Evolutionary conservation across 441 rosid species (phyloP).

Genomic region (Brassica balearica): DNA sequence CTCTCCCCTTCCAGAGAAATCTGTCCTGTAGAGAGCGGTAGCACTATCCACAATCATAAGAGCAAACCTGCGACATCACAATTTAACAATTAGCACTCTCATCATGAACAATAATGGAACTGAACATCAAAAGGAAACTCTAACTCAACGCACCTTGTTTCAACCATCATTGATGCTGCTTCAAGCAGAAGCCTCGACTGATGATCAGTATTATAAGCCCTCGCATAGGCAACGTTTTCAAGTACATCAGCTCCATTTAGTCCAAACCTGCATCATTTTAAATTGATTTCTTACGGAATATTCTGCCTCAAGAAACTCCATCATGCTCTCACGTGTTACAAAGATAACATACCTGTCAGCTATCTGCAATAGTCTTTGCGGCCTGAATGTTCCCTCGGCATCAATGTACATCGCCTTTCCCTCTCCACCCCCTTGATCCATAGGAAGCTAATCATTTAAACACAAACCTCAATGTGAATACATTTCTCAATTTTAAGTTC

Average conservation of each 20-base stretch:
- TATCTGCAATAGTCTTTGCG: slow-evolving; percentile 91
- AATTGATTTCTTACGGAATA: slow-evolving; percentile 13
- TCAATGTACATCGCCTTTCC: slow-evolving; percentile 98
- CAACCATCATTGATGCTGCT: slow-evolving; percentile 99
- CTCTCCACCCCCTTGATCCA: slow-evolving; percentile 99
- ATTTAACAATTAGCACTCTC: slow-evolving; percentile 25
- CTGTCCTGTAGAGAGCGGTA: slow-evolving; percentile 92
- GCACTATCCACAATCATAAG: slow-evolving; percentile 97
- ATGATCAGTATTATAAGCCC: slow-evolving; percentile 98
- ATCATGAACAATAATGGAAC: background rate
- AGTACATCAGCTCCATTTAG: slow-evolving; percentile 91
- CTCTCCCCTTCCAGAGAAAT: slow-evolving; percentile 95
- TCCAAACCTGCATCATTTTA: slow-evolving; percentile 67
- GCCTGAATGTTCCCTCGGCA: slow-evolving; percentile 96
- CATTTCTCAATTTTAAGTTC: slow-evolving; percentile 13
- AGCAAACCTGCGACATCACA: slow-evolving; percentile 69
- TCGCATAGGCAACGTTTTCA: slow-evolving; percentile 96
- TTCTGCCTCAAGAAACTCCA: slow-evolving; percentile 15
- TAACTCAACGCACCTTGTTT: slow-evolving; percentile 63
- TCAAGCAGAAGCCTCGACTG: slow-evolving; percentile 96
- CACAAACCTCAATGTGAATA: slow-evolving; percentile 11
- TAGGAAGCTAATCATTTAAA: slow-evolving; percentile 72
- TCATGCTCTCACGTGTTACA: slow-evolving; percentile 22
- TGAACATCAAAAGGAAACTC: slow-evolving; percentile 3
- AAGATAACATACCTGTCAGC: slow-evolving; percentile 69